These are phyloP conservation scores for Geum urbanum DNA, from an alignment of 306 rosid genomes.

Conservation along the genomic window DNA sequence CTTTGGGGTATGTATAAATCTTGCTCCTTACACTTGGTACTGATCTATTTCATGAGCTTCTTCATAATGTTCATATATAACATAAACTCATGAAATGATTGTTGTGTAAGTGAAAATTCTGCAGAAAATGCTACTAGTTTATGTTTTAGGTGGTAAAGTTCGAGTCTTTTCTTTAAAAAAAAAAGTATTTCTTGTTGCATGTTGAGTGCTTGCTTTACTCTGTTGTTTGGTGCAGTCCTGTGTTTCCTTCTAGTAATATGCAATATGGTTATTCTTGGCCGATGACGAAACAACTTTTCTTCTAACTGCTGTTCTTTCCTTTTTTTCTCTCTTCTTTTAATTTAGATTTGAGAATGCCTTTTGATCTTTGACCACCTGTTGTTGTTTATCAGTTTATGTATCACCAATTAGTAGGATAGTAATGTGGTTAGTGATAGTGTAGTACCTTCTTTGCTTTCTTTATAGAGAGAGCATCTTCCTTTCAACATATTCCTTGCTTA, in stretches of 20 bases:
- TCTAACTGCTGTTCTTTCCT: slow-evolving; percentile 40
- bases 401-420: slow-evolving; percentile 40
- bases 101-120: background rate
- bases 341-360: slow-evolving; percentile 22
- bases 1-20: slow-evolving; percentile 69
- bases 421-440: slow-evolving; percentile 10
- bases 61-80: too few species aligned
- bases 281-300: slow-evolving; percentile 49
- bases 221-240: slow-evolving; percentile 5
- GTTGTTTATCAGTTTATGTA: slow-evolving; percentile 25
- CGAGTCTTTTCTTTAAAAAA: background rate
- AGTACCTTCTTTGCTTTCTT: slow-evolving; percentile 31
- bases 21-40: background rate
- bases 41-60: background rate
- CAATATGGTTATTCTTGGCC: slow-evolving; percentile 43
- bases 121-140: background rate
- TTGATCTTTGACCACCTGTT: slow-evolving; percentile 1
- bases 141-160: background rate
- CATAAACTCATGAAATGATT: background rate
- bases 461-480: slow-evolving; percentile 25
- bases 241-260: slow-evolving; percentile 12
- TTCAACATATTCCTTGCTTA: background rate
- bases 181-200: slow-evolving; percentile 10
- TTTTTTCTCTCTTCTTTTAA: slow-evolving; percentile 22
- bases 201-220: slow-evolving; percentile 12